A percentile compares a stretch with the other conserved stretches of the same genome.
phyloP scores from a whole-genome alignment of 805 yeast species.

The Starmerella kuoi region DNA sequence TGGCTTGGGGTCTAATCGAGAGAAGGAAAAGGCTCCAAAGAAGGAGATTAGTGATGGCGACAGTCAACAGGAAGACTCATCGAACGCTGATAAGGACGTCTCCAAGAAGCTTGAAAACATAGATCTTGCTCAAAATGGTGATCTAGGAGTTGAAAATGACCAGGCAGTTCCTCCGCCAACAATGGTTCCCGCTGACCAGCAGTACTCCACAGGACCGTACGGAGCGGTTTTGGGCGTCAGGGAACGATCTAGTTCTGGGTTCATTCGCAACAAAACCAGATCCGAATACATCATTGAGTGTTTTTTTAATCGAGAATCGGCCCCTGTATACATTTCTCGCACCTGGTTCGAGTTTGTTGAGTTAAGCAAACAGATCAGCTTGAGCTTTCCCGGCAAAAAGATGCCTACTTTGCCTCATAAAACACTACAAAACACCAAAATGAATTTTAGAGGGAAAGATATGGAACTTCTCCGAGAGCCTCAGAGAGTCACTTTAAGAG shows the following conservation, averaged over 20 bases:
- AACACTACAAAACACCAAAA: constrained; percentile 24
- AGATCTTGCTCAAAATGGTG: not conserved
- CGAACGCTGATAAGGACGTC: constrained; percentile 16
- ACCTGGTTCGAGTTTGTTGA: constrained; percentile 56
- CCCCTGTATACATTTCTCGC: constrained; percentile 41
- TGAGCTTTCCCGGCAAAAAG: constrained; percentile 56
- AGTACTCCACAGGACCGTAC: constrained; percentile 39
- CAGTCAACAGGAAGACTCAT: constrained; percentile 8
- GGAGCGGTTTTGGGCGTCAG: constrained; percentile 61
- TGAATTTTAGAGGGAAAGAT: constrained; percentile 10
- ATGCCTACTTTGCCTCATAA: constrained; percentile 49
- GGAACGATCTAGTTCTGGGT: constrained; percentile 23
- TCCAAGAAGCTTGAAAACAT: constrained; percentile 1
- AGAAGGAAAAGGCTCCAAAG: constrained; percentile 23
- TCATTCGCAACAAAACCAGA: constrained; percentile 23
- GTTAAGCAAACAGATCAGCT: constrained; percentile 39
- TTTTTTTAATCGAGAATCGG: constrained; percentile 22
- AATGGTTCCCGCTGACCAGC: constrained; percentile 24
- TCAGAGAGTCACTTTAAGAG: constrained; percentile 63
- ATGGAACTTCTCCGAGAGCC: constrained; percentile 52
- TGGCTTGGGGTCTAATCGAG: constrained; percentile 51
- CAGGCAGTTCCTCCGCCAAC: constrained; percentile 1
- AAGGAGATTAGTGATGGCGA: not conserved
- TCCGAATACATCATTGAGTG: constrained; percentile 27
- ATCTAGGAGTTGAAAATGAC: not conserved